Evolutionary conservation across 2,329 filamentous ascomycete species (phyloP).

Genomic region (Penicillium sp.): DNA sequence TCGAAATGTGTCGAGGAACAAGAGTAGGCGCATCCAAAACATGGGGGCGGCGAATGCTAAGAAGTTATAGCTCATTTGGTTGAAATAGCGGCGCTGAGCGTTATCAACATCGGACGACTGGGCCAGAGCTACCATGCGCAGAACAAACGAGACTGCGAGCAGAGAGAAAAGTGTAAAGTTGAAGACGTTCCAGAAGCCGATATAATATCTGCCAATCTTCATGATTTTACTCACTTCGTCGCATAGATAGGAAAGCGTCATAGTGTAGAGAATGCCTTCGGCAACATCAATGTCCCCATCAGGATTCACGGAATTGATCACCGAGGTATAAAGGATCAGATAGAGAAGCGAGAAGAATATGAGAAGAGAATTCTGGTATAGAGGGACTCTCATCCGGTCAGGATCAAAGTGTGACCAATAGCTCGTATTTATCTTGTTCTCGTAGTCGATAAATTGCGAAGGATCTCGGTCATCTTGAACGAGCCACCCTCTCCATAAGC

Average conservation of each 20-base stretch:
- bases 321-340: conserved; percentile 77
- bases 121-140: conserved; percentile 73
- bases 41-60: conserved; percentile 88
- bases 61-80: conserved; percentile 86
- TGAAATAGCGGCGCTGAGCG: conserved; percentile 58
- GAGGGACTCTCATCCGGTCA: conserved; percentile 85
- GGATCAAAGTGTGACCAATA: conserved; percentile 86
- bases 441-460: conserved; percentile 83
- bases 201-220: conserved; percentile 87
- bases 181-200: conserved; percentile 97
- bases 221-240: conserved; percentile 87
- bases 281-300: conserved; percentile 77
- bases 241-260: conserved; percentile 85
- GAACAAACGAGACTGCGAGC: conserved; percentile 70
- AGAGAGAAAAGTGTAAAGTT: conserved; percentile 79
- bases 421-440: conserved; percentile 69
- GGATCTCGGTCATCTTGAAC: conserved; percentile 94
- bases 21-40: conserved; percentile 90
- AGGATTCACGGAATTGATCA: conserved; percentile 91
- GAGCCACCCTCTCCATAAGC: conserved; percentile 93
- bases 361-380: conserved; percentile 89
- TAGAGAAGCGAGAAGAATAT: conserved; percentile 80
- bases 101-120: conserved; percentile 53
- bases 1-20: conserved; percentile 88
- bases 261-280: conserved; percentile 81